Percentiles rank a stretch among this genome's conserved stretches.
These are phyloP conservation scores for Hortiboletus flavorubellus DNA, from an alignment of 768 basidiomycete species.

Conservation along the genomic window DNA sequence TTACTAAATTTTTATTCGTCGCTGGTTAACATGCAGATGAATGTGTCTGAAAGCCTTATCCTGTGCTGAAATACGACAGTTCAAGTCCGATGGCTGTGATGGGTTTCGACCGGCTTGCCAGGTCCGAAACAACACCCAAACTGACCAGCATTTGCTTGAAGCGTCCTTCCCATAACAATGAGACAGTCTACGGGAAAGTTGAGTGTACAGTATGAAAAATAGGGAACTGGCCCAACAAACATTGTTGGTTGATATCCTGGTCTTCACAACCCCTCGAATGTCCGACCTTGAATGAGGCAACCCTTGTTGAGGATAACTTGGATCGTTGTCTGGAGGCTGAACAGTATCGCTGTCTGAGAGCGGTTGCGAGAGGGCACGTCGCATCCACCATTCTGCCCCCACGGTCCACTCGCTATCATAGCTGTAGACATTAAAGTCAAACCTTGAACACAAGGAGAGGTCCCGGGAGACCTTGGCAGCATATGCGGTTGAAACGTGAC, in stretches of 20 bases:
- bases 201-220: not conserved
- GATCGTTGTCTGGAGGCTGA: not conserved
- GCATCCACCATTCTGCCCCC: conserved; percentile 95
- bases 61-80: conserved; percentile 86
- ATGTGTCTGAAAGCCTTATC: conserved; percentile 13
- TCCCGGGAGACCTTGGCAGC: conserved; percentile 84
- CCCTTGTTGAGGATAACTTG: conserved; percentile 9
- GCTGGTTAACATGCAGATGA: not conserved
- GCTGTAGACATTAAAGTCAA: conserved; percentile 96
- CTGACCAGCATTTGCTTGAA: conserved; percentile 87
- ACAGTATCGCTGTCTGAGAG: conserved; percentile 11
- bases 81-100: conserved; percentile 91
- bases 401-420: conserved; percentile 96
- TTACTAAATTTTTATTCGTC: conserved; percentile 16
- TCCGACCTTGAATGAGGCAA: conserved; percentile 26
- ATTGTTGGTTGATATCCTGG: conserved; percentile 83
- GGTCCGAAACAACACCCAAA: conserved; percentile 86
- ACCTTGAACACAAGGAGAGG: conserved; percentile 82
- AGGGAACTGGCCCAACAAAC: conserved; percentile 42
- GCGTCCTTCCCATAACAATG: conserved; percentile 92
- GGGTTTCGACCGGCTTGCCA: conserved; percentile 80
- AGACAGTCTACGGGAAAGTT: conserved; percentile 59
- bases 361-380: conserved; percentile 44
- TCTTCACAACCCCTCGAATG: conserved; percentile 83
- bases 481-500: conserved; percentile 89